These are phyloP conservation scores for Pelargonium myrrhifolium DNA, from an alignment of 441 rosid species.

Conservation along the genomic window DNA sequence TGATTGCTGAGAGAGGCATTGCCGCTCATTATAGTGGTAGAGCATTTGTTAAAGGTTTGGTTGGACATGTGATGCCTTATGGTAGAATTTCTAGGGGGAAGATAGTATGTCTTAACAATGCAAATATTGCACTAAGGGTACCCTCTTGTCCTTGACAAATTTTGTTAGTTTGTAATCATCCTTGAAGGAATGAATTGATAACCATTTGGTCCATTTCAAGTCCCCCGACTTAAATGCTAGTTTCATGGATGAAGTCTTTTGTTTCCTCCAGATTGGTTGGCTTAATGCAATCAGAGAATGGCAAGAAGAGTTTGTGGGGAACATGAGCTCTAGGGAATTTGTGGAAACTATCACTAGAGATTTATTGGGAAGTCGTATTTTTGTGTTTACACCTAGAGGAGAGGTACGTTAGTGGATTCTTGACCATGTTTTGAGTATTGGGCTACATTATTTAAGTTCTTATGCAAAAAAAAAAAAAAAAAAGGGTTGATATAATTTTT, in stretches of 20 bases:
- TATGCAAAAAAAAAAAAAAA: neutral
- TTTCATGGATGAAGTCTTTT: conserved; percentile 34
- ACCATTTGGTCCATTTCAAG: conserved; percentile 18
- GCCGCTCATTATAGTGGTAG: conserved; percentile 97
- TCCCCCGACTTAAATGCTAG: conserved; percentile 26
- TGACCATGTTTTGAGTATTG: neutral
- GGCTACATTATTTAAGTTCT: neutral
- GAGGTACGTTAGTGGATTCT: conserved; percentile 48
- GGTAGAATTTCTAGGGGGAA: conserved; percentile 73
- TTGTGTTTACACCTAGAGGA: conserved; percentile 93
- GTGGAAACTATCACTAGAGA: conserved; percentile 90
- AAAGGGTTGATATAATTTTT: conserved; percentile 18
- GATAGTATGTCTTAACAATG: conserved; percentile 75
- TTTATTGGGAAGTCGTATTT: conserved; percentile 86
- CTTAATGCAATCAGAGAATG: conserved; percentile 97
- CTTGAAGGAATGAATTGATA: conserved; percentile 18
- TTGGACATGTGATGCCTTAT: conserved; percentile 56
- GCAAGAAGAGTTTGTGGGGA: conserved; percentile 99
- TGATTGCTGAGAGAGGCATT: conserved; percentile 94
- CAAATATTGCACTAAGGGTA: conserved; percentile 94
- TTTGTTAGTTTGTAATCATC: conserved; percentile 21
- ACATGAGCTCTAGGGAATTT: conserved; percentile 99
- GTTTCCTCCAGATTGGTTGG: conserved; percentile 87
- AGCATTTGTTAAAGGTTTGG: conserved; percentile 62
- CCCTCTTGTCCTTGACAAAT: conserved; percentile 20